These are phyloP conservation scores for Colletotrichum sp. DNA, from an alignment of 2,329 filamentous ascomycete genomes.

Conservation along the genomic window DNA sequence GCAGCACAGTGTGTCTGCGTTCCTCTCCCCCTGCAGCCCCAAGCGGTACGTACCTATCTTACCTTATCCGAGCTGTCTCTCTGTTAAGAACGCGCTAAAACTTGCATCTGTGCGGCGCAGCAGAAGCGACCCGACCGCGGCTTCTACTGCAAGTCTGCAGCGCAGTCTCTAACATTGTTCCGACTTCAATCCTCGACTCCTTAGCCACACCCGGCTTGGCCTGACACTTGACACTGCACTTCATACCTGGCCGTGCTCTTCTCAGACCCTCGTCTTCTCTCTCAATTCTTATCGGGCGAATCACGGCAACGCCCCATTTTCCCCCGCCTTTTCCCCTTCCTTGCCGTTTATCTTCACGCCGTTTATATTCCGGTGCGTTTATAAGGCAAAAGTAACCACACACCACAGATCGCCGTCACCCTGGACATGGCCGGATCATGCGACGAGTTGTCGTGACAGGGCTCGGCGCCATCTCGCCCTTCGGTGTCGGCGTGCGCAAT, in stretches of 20 bases:
- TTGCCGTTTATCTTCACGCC: neutral
- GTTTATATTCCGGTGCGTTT: neutral
- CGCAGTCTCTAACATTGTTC: conserved; percentile 12
- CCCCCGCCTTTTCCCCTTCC: neutral
- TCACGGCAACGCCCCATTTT: neutral
- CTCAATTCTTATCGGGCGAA: neutral
- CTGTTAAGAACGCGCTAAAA: conserved; percentile 7
- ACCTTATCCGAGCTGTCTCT: neutral
- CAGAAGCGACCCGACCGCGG: conserved; percentile 3
- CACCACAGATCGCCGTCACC: neutral
- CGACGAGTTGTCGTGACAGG: conserved; percentile 85
- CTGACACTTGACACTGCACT: neutral
- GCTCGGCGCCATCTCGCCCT: conserved; percentile 80
- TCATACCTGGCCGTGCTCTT: neutral
- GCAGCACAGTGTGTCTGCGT: conserved; percentile 1
- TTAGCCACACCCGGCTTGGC: neutral
- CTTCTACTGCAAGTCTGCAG: neutral
- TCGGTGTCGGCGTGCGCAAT: conserved; percentile 78
- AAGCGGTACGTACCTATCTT: neutral
- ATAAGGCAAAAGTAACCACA: neutral
- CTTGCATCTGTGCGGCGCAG: conserved; percentile 16
- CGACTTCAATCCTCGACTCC: conserved; percentile 1
- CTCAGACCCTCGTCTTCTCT: neutral
- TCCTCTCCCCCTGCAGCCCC: neutral
- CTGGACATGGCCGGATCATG: conserved; percentile 54